Evolutionary conservation across 2,329 filamentous ascomycete genomes (phyloP), one percentile per base, ranked within the genome.

Genomic region (Alternaria gaisen): DNA sequence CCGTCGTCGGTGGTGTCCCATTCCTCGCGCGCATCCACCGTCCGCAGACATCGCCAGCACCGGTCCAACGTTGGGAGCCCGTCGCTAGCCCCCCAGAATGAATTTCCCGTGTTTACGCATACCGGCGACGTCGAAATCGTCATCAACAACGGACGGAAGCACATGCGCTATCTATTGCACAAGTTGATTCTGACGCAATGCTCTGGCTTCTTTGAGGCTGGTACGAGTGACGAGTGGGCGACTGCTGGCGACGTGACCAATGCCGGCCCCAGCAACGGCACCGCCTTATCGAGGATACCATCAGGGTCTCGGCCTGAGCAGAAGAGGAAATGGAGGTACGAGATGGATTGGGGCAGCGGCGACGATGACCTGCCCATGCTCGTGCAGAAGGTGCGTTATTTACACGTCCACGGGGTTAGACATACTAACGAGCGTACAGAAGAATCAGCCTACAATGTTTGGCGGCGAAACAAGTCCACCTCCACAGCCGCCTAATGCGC

Each of bases 91-190:
- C 87, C 91, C 42, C 91, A 91, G 75, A 97, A 97, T 77, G 94
- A 97, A 77, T 98, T 97, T 71, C 94, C 94, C 22, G 83, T 96
- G 74, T 98, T 97, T 80, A 89, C 89, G 51, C 90, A 94, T 71
- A 94, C 91, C 38, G 94, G 94, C 74, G 94, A 98, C 79, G 93
- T 97, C 72, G 94, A 98, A 80, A 93, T 98, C 64, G 75, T 94
- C 56, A 87, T 97, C 72, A 85, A 73, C 85, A 80, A 87, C 14
- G 86, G 90, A 54, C 85, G 87, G 63, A 88, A 89, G 74, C 91
- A 95, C 79, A 91, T 92, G 75, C 86, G 91, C 63, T 98, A 97
- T 77, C 84, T 97, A 47, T 85, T 98, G 58, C 94, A 98, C 80
- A 86, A 90, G 61, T 86, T 97, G 72, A 97, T 94, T 41, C 83